Base-by-base conservation (phyloP, 192 early-diverging fungal species). In the Coemansia sp. region DNA sequence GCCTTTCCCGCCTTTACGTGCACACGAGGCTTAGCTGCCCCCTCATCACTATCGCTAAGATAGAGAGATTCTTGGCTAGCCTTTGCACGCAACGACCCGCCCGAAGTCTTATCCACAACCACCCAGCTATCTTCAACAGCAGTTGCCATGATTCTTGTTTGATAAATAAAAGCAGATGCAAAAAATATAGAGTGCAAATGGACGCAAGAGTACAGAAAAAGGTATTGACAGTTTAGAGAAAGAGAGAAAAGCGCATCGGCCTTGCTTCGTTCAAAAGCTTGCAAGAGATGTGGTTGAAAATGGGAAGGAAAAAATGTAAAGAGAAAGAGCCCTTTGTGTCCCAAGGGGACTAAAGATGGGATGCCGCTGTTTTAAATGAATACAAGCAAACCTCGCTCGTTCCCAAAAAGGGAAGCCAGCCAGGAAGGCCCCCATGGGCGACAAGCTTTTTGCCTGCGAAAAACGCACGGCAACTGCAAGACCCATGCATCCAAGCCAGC, bases 41-140 rank as follows among this genome's bases (percentile, higher is more conserved):
- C 23, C 5, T 22, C 41, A 7, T 56, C 53, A 29, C 43, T 40
- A 36, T 62, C 63, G 55, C 71, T 63, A 8, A 53, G 50, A 28
- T 55, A 67, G 10, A 74, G 40, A 32, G 71, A 74, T 64, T 74
- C 71, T 36, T 74, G 59, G 52, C 71, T 74, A 46, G 59, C 71
- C 43, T 74, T 74, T 19, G 71, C 59, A 6, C 64, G 71, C 46
- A 74, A 29, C 26, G 54, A 49, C 4, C 71, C 64, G 25, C 41
- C 50, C 3, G 71, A 45, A 3, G 71, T 63, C 71, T 74, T 74
- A 55, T 74, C 71, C 3, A 74, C 71, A 7, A 74, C 71, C n/a
- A 74, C 58, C 71, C 71, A 74, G 71, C 71, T 67, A 27, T 74
- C 71, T 46, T 73, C 69, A 44, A 58, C 63, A 24, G 51, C 26